Evolutionary conservation across 2,329 filamentous ascomycete genomes (phyloP), one percentile per base, ranked within the genome.

Genomic region (Eurotiales sp.): DNA sequence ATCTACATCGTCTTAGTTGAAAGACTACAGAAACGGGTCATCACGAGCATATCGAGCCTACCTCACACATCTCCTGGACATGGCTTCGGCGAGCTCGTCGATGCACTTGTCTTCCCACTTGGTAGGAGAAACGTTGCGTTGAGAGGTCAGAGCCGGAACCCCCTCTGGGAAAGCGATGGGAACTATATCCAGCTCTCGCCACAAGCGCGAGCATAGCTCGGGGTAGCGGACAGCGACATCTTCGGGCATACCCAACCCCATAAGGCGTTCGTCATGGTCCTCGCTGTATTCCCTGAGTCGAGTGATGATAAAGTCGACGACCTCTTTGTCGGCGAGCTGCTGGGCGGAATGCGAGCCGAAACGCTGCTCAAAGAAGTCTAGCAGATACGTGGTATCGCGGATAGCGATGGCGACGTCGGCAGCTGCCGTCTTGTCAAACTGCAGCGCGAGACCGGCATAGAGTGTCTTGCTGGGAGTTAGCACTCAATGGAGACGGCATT

Each of bases 61-160:
- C 84, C 84, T 80, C 55, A 90, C 78, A 65, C 86, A 89, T 72
- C 90, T 91, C 55, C 88, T 78, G 1, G 85, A 85, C 80, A 91
- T 87, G 0, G 85, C 87, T 64, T 92, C 88, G 1, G 88, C 87
- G 66, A 90, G 84, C 64, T 93, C 88, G 60, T 91, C 88, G 4
- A 90, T 77, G n/a, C 77, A 72, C 63, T 83, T 82, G 29, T 71
- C 66, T 41, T 77, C 72, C 76, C 79, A 81, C 14, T 45, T 39
- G 4, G 12, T 22, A 6, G 27, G 37, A 19, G n/a, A n/a, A n/a
- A 27, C 29, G 8, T 11, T n/a, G 17, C 23, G 11, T 14, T 44
- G 32, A 1, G 15, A 46, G 8, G 36, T 15, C 73, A 72, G 55
- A 50, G 54, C 36, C 50, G 8, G 41, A 8, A 55, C 54, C 4